These are phyloP conservation scores for Magnusiomyces paraingens DNA, from an alignment of 1,139 yeast genomes.

Conservation along the genomic window DNA sequence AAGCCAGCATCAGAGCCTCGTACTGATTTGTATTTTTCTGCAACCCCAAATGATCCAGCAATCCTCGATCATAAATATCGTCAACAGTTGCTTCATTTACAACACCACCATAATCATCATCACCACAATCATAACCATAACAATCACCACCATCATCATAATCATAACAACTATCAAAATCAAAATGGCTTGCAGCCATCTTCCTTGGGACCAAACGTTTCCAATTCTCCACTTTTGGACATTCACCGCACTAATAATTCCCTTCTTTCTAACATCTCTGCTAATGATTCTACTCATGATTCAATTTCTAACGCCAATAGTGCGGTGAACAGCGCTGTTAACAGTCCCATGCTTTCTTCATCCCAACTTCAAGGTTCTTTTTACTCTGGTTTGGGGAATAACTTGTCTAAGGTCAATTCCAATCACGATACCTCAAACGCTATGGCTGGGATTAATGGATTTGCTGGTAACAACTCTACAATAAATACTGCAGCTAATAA, in stretches of 20 bases:
- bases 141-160: slow-evolving; percentile 3
- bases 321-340: slow-evolving; percentile 2
- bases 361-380: background rate
- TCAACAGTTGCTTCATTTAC: slow-evolving; percentile 6
- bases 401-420: too few relatives aligned
- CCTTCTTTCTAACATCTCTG: background rate
- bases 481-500: too few relatives aligned
- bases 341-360: background rate
- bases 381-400: background rate
- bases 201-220: too few relatives aligned
- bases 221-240: background rate
- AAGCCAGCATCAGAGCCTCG: slow-evolving; percentile 30
- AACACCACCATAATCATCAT: slow-evolving; percentile 4
- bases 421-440: too few relatives aligned
- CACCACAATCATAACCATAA: background rate
- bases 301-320: background rate
- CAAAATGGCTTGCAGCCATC: background rate
- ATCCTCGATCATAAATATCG: slow-evolving; percentile 10
- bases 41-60: slow-evolving; percentile 21
- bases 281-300: background rate
- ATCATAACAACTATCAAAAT: background rate
- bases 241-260: background rate
- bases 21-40: slow-evolving; percentile 21
- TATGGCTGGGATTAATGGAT: too few relatives aligned
- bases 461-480: too few relatives aligned